Conservation (phyloP, 495 filamentous ascomycete species). For the Penicillium flavigenum region DNA sequence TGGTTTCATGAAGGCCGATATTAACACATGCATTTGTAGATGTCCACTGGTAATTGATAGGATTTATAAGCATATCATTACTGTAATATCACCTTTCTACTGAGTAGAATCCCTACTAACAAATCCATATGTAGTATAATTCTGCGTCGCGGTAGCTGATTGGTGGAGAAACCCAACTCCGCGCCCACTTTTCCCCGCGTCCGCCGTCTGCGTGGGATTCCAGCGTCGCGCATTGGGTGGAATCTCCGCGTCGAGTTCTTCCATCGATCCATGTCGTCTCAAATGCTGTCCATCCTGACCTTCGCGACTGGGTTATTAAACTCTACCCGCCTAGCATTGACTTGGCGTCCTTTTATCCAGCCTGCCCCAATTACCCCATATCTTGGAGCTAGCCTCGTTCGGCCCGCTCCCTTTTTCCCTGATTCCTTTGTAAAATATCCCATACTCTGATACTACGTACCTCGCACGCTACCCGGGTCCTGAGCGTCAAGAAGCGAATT, state of each 20-base stretch:
- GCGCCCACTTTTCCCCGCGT: conserved; percentile 27
- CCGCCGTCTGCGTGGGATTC: conserved; percentile 16
- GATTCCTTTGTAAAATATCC: background rate
- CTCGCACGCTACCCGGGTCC: background rate
- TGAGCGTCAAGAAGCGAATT: conserved; percentile 2
- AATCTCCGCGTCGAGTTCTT: conserved; percentile 13
- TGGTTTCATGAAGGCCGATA: background rate
- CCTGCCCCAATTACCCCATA: background rate
- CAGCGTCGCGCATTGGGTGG: conserved; percentile 6
- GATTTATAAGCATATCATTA: background rate
- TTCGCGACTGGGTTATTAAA: background rate
- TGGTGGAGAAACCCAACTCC: conserved; percentile 42
- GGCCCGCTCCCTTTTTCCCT: background rate
- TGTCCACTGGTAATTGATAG: background rate
- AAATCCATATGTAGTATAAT: background rate
- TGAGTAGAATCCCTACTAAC: background rate
- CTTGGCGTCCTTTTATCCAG: background rate
- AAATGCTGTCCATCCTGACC: conserved; percentile 8
- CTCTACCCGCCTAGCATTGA: background rate
- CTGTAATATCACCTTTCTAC: background rate
- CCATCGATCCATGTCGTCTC: conserved; percentile 11
- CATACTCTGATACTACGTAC: background rate
- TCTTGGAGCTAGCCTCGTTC: background rate
- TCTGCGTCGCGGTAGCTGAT: conserved; percentile 19
- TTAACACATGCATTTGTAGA: background rate